These are phyloP conservation scores for Discostella pseudostelligera DNA, from an alignment of 108 stramenopile species.

Conservation along the genomic window DNA sequence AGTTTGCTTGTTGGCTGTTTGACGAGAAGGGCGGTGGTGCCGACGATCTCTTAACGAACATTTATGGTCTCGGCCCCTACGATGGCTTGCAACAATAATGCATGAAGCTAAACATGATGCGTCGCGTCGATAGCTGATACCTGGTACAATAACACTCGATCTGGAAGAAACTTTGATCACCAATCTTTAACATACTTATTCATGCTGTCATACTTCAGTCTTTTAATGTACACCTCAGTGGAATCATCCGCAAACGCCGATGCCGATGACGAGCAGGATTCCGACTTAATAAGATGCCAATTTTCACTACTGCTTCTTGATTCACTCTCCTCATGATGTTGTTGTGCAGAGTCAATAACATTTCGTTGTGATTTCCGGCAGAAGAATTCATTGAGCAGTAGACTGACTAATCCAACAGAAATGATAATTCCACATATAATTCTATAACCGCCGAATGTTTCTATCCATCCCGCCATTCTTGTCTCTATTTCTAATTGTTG, in stretches of 20 bases:
- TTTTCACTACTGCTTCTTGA: constrained; percentile 3
- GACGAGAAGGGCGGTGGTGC: constrained; percentile 59
- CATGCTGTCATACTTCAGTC: constrained; percentile 43
- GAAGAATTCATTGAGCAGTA: constrained; percentile 28
- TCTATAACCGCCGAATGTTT: constrained; percentile 34
- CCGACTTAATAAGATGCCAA: constrained; percentile 26
- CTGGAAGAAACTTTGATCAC: constrained; percentile 17
- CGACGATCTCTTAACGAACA: constrained; percentile 64
- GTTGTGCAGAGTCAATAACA: not conserved
- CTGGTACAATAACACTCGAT: not conserved
- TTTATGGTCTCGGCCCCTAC: constrained; percentile 68
- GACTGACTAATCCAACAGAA: constrained; percentile 18
- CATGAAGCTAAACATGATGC: not conserved
- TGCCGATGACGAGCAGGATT: constrained; percentile 22
- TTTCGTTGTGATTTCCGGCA: constrained; percentile 5
- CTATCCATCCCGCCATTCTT: not conserved
- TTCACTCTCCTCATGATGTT: constrained; percentile 1
- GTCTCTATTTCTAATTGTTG: not conserved
- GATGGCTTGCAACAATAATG: constrained; percentile 61
- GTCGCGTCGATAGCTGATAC: no score
- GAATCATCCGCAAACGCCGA: constrained; percentile 34
- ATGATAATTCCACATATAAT: constrained; percentile 51
- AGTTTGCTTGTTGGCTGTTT: constrained; percentile 75
- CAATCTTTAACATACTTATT: constrained; percentile 45
- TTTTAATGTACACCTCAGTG: constrained; percentile 26